A percentile compares a stretch with the other conserved stretches of the same genome.
Evolutionary conservation across 805 yeast genomes (phyloP).

Genomic region (Nakazawaea pomicola): DNA sequence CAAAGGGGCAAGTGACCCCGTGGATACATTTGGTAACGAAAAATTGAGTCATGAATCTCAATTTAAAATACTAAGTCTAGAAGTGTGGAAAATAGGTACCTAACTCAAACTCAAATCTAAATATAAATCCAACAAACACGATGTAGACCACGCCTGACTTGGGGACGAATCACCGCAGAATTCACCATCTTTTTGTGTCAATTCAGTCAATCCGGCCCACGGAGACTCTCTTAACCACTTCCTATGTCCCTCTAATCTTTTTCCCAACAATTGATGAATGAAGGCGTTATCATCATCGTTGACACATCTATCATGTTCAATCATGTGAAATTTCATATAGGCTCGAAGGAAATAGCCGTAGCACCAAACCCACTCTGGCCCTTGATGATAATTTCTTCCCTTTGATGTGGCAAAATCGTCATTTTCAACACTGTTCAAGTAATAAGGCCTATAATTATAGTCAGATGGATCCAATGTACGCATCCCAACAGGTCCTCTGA

Average conservation of each 20-base stretch:
- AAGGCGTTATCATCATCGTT: slow-evolving; percentile 30
- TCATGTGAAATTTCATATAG: slow-evolving; percentile 46
- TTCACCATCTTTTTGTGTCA: slow-evolving; percentile 84
- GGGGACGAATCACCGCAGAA: slow-evolving; percentile 86
- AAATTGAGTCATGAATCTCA: slow-evolving; percentile 53
- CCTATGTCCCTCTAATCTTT: slow-evolving; percentile 59
- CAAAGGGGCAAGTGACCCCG: slow-evolving; percentile 72
- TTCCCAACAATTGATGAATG: slow-evolving; percentile 53
- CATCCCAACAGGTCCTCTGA: slow-evolving; percentile 91
- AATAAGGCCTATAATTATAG: slow-evolving; percentile 86
- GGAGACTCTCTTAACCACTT: slow-evolving; percentile 68
- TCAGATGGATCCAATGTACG: slow-evolving; percentile 90
- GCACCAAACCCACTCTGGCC: slow-evolving; percentile 98
- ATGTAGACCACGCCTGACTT: slow-evolving; percentile 95
- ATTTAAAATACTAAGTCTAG: slow-evolving; percentile 73
- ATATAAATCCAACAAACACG: slow-evolving; percentile 78
- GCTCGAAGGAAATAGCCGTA: slow-evolving; percentile 87
- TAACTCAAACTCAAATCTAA: slow-evolving; percentile 39
- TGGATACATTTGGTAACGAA: slow-evolving; percentile 89
- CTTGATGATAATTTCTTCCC: slow-evolving; percentile 97
- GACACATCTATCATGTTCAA: slow-evolving; percentile 30
- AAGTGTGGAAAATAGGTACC: slow-evolving; percentile 75
- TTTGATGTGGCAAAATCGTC: slow-evolving; percentile 88
- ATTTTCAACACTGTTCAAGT: slow-evolving; percentile 73
- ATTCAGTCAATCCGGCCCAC: slow-evolving; percentile 93